Evolutionary conservation across 1,284 basidiomycete species (phyloP), one percentile per base, ranked within the genome.

Genomic region (Rhodotorula sp.): DNA sequence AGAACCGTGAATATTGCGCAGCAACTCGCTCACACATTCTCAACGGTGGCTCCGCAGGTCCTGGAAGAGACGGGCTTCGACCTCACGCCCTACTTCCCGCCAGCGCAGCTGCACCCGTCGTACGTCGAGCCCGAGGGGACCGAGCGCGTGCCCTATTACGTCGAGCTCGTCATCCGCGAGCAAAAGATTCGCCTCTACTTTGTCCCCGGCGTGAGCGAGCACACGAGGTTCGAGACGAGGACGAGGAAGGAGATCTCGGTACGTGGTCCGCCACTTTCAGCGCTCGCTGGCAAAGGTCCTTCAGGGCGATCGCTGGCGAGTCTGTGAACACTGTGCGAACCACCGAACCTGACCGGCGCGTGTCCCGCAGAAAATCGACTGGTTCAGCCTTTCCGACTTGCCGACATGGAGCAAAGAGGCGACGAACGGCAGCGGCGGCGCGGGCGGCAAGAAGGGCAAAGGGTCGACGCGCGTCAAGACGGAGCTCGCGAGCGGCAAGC

Each of bases 211-310:
- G 89, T 99, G n/a, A 88, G 91, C 66, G 94, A 97, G 82, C 88
- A 90, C 78, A 97, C 89, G 74, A 85, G 86, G 19, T 98, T 99
- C 83, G 87, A 92, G 82, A 97, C 97, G 8, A 89, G 90, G 82
- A 99, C 97, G 4, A 86, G 96, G 72, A 98, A 98, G 83, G 97
- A 99, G 85, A 99, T 99, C 78, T 97, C 94, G 79, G 95, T 97
- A 85, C 80, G 92, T 61, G 8, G 16, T 7, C 25, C 27, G 23
- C 41, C 42, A 3, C 34, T 84, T 34, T 41, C 25, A 9, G 8
- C 19, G 0, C n/a, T 46, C n/a, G 7, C 9, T 5, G 45, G 16
- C 52, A 21, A 8, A 4, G 13, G 21, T 34, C 27, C 25, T 34
- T 7, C 8, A 25, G 4, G n/a, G 7, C 52, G 25, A 23, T 21